These are phyloP conservation scores for Wolfiporia cocos DNA, from an alignment of 1,284 basidiomycete genomes.

Conservation along the genomic window DNA sequence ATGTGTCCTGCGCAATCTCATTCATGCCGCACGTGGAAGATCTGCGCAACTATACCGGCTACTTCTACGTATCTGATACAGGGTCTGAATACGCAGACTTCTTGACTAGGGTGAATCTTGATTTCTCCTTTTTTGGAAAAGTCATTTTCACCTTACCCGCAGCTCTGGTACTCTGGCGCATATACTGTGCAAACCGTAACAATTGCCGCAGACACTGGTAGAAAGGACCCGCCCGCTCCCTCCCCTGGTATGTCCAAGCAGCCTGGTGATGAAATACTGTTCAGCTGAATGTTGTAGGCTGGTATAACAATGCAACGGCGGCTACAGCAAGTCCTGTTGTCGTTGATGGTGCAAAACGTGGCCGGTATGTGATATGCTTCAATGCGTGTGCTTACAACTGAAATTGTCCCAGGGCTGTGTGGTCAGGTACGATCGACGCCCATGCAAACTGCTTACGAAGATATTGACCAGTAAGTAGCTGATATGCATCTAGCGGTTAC, in stretches of 20 bases:
- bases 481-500: slow-evolving; percentile 62
- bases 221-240: slow-evolving; percentile 39
- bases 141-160: slow-evolving; percentile 2
- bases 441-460: neutral
- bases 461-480: slow-evolving; percentile 22
- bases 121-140: neutral
- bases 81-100: slow-evolving; percentile 41
- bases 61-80: slow-evolving; percentile 46
- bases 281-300: slow-evolving; percentile 28
- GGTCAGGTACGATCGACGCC: slow-evolving; percentile 35
- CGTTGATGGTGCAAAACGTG: slow-evolving; percentile 57
- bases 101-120: slow-evolving; percentile 38
- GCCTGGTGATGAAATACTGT: neutral
- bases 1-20: slow-evolving; percentile 48
- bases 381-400: neutral
- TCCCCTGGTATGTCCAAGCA: slow-evolving; percentile 24
- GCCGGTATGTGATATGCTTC: slow-evolving; percentile 30
- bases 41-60: slow-evolving; percentile 46
- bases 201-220: slow-evolving; percentile 45
- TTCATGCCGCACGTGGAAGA: slow-evolving; percentile 52
- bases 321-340: slow-evolving; percentile 55
- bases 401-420: slow-evolving; percentile 38
- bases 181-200: slow-evolving; percentile 60
- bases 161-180: slow-evolving; percentile 57
- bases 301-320: slow-evolving; percentile 50